Evolutionary conservation across 306 rosid genomes (phyloP).

Genomic region (Vigna mungo): DNA sequence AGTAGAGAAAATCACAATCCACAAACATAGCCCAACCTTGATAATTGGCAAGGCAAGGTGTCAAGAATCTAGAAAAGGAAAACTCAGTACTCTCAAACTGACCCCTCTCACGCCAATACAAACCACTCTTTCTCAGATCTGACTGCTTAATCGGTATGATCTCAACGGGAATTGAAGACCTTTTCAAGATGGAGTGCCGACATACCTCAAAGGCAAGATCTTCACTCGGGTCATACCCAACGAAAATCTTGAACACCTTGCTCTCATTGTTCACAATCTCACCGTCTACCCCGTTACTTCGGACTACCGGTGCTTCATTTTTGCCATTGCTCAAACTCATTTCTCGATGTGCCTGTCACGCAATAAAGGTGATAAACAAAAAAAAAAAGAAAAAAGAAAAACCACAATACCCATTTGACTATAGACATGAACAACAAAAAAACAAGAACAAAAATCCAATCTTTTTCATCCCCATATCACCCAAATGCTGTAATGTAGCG

Average conservation of each 20-base stretch:
- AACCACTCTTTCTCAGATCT: slow-evolving; percentile 64
- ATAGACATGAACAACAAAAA: not conserved
- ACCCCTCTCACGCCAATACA: slow-evolving; percentile 76
- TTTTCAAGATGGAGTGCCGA: slow-evolving; percentile 60
- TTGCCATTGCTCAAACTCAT: slow-evolving; percentile 60
- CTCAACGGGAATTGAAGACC: slow-evolving; percentile 74
- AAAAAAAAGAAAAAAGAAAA: not conserved
- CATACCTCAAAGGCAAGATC: slow-evolving; percentile 72
- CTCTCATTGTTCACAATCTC: slow-evolving; percentile 26
- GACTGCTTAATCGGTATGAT: slow-evolving; percentile 65
- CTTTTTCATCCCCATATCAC: slow-evolving; percentile 18
- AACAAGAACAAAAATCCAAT: slow-evolving; percentile 2
- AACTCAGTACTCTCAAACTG: slow-evolving; percentile 76
- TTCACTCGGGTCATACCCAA: slow-evolving; percentile 71
- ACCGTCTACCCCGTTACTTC: slow-evolving; percentile 38
- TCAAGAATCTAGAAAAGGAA: slow-evolving; percentile 72
- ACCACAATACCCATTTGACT: not conserved
- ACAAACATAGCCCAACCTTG: slow-evolving; percentile 83
- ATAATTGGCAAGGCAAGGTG: slow-evolving; percentile 62
- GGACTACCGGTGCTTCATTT: slow-evolving; percentile 28
- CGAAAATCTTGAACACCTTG: slow-evolving; percentile 65
- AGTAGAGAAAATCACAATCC: slow-evolving; percentile 76
- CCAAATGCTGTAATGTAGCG: not conserved
- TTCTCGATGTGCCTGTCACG: slow-evolving; percentile 34
- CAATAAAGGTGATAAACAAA: not conserved